phyloP scores from a whole-genome alignment of 345 rosid genomes.

The Rhodomyrtus tomentosa region DNA sequence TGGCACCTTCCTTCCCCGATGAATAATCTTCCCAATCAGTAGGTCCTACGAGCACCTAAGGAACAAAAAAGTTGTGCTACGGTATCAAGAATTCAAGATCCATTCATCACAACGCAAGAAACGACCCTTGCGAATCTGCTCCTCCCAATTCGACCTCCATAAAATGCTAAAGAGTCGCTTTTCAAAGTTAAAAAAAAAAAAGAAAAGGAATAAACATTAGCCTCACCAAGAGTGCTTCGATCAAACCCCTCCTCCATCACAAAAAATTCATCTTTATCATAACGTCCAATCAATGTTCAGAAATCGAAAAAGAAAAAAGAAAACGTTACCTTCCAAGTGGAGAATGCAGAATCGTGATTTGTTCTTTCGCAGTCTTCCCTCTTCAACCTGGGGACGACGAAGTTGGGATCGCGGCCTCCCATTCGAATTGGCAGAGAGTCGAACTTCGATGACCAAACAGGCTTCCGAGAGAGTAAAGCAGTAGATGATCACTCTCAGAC shows the following conservation, averaged over 20 bases:
- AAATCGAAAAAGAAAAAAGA: too few relatives aligned
- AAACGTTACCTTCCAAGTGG: constrained; percentile 58
- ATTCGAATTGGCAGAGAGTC: neutral
- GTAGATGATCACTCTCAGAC: neutral
- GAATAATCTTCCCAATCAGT: constrained; percentile 68
- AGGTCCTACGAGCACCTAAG: constrained; percentile 61
- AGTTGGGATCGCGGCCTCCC: neutral
- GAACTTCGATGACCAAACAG: neutral
- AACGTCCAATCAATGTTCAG: too few relatives aligned
- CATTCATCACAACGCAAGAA: neutral
- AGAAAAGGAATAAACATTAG: neutral
- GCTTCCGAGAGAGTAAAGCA: too few relatives aligned
- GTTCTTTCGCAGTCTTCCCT: constrained; percentile 64
- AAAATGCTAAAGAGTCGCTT: neutral
- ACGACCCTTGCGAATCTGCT: rapidly evolving
- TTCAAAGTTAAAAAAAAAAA: too few relatives aligned
- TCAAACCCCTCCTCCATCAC: neutral
- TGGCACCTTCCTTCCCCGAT: constrained; percentile 52
- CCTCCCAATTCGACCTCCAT: neutral
- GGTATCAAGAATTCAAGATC: neutral
- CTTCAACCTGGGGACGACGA: constrained; percentile 16
- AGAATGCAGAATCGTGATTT: constrained; percentile 63
- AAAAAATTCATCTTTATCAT: too few relatives aligned
- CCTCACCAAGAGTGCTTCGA: neutral
- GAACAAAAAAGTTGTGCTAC: neutral